Conservation (phyloP, 169 alveolate species). For the Plasmodium cynomolgi region DNA sequence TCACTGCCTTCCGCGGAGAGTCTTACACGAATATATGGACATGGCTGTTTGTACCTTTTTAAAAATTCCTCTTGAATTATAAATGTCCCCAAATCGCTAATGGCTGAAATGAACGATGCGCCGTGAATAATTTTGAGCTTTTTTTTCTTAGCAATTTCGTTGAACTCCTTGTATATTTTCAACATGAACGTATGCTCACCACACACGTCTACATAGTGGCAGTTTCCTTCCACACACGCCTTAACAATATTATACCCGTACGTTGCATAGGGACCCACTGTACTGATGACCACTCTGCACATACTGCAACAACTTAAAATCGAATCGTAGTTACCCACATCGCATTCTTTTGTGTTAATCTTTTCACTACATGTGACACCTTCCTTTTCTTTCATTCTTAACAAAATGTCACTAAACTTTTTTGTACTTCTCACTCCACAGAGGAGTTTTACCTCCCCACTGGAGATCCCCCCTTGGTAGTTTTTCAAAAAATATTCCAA, state of each 20-base stretch:
- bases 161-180: conserved; percentile 45
- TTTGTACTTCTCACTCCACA: conserved; percentile 48
- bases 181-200: conserved; percentile 67
- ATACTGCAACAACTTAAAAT: conserved; percentile 21
- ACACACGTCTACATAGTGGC: conserved; percentile 47
- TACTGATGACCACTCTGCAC: conserved; percentile 59
- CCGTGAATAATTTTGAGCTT: conserved; percentile 61
- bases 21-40: conserved; percentile 38
- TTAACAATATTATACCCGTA: conserved; percentile 70
- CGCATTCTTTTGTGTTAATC: conserved; percentile 32
- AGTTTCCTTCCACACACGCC: conserved; percentile 33
- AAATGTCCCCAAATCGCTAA: conserved; percentile 63
- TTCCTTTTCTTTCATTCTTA: conserved; percentile 13
- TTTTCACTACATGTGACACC: neutral
- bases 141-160: conserved; percentile 45
- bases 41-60: conserved; percentile 17
- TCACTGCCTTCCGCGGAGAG: conserved; percentile 36
- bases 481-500: conserved; percentile 56
- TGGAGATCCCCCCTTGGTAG: conserved; percentile 19
- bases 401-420: conserved; percentile 13
- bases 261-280: conserved; percentile 46
- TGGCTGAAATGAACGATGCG: conserved; percentile 69
- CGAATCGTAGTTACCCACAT: conserved; percentile 31
- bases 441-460: conserved; percentile 31
- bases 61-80: conserved; percentile 58